Evolutionary conservation across 345 rosid genomes (phyloP), one percentile per base, ranked within the genome.

Genomic region (Eucalyptus camaldulensis): DNA sequence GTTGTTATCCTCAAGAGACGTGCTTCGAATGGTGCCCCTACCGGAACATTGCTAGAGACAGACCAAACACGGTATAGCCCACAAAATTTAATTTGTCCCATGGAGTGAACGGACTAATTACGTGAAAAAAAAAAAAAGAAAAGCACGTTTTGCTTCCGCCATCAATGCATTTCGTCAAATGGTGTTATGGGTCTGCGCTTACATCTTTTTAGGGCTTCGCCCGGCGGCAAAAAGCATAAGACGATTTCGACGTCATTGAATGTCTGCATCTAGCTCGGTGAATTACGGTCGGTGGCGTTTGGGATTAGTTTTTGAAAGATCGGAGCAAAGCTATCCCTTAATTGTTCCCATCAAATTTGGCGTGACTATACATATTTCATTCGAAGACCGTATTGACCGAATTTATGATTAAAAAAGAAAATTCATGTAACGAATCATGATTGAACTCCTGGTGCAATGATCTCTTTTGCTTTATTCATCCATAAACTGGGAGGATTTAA

Each of bases 311-410:
- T 69, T 37, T 10, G 14, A 72, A 2, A 6, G 11, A 76, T 76
- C 14, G 2, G 1, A 76, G 47, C 43, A 37, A 19, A 4, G 21
- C 58, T 53, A 21, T 5, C 62, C 62, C 29, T 56, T 24, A 56
- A 24, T 24, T 25, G 29, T 24, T 56, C 62, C 29, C 62, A 9
- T 33, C 44, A 5, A 3, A 15, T 31, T 67, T 67, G 80, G 44
- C 17, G 24, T 33, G 24, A 10, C 13, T 0, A 8, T 56, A 5
- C 29, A 2, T 22, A 0, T 56, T 56, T 24, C 14, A 3, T 37
- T 19, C 2, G 45, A 72, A 37, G 14, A 72, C 1, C 62, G 6
- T 22, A 56, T 56, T 10, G 29, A 24, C 29, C 29, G 6, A 25
- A 56, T 56, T 0, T 10, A 56, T 24, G 29, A 56, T 56, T 22